phyloP scores from a whole-genome alignment of 2,329 filamentous ascomycete species.

The Rhynchosporium agropyri region DNA sequence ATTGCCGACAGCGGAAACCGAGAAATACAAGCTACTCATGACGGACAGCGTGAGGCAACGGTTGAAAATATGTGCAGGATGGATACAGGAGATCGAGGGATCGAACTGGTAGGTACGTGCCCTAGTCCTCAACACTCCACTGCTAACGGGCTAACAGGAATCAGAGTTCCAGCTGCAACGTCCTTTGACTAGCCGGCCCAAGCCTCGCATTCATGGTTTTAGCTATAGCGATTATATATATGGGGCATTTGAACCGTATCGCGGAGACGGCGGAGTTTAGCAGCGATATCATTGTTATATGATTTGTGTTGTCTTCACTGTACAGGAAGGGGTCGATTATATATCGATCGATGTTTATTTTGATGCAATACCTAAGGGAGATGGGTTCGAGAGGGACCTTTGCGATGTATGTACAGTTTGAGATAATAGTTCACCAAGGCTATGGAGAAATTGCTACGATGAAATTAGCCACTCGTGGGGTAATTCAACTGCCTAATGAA shows the following conservation, averaged over 20 bases:
- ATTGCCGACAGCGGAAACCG: constrained; percentile 72
- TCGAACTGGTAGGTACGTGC: constrained; percentile 33
- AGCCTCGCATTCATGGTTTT: constrained; percentile 28
- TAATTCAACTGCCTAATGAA: constrained; percentile 1
- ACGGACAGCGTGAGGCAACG: constrained; percentile 78
- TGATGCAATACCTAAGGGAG: no score
- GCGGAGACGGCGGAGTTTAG: neutral
- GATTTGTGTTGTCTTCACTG: constrained; percentile 3
- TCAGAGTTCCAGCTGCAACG: constrained; percentile 32
- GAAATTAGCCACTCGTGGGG: neutral
- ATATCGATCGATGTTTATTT: no score
- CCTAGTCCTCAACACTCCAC: neutral
- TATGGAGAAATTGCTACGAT: neutral
- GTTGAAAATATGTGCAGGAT: constrained; percentile 78
- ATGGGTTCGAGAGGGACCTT: neutral
- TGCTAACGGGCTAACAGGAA: constrained; percentile 23
- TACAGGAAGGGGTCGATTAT: neutral
- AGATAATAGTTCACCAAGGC: neutral
- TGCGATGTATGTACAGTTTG: neutral
- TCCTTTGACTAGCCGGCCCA: constrained; percentile 37
- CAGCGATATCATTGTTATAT: constrained; percentile 1
- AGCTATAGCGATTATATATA: constrained; percentile 13
- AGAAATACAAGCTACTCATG: constrained; percentile 76
- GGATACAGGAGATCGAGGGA: constrained; percentile 62
- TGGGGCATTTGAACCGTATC: constrained; percentile 13